Evolutionary conservation across 2,329 filamentous ascomycete species (phyloP), one percentile per base, ranked within the genome.

Genomic region (Cladorrhinum sp.): DNA sequence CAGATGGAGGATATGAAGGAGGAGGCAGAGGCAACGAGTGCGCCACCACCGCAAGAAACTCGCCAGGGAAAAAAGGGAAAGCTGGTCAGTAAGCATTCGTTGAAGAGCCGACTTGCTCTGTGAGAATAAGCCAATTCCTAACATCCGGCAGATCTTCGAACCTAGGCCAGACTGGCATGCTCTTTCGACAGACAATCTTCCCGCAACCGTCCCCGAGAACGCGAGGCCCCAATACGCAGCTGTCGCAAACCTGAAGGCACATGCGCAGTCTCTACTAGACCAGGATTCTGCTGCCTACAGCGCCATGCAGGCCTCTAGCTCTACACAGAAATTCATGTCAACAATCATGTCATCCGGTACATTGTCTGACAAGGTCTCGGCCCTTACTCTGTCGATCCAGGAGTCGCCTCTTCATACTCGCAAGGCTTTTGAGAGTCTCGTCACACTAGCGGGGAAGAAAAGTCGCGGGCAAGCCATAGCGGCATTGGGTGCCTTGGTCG

Each of bases 261-360:
- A 96, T 73, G 92, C 92, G 2, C 84, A 86, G 63, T 80, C 82
- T 9, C 80, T 98, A 6, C 79, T 98, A 20, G 87, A 96, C 58
- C 81, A 86, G 24, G 95, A 99, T 72, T 89, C 89, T 63, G 81
- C 85, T 46, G 80, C 85, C 52, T 99, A 97, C 76, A 82, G 82
- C 59, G 84, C 86, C 24, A 88, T 91, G 67, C 79, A 90, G 59
- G 86, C 90, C 6, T 86, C 91, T 55, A 92, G 91, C 24, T 95
- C 94, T 2, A 94, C 93, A 46, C 90, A 96, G 75, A 96, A 93
- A 74, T 99, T 99, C 80, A 88, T 98, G 81, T 91, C 93, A 1
- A 96, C 92, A 18, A 97, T 99, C 73, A 97, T 98, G 91, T 81
- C 92, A 9, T 96, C 93, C 1, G 95, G 95, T 80, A 99, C 96